A percentile compares a stretch with the other conserved stretches of the same genome.
Conservation (phyloP, 2,329 filamentous ascomycete genomes). For the Hypoxylon sp. region DNA sequence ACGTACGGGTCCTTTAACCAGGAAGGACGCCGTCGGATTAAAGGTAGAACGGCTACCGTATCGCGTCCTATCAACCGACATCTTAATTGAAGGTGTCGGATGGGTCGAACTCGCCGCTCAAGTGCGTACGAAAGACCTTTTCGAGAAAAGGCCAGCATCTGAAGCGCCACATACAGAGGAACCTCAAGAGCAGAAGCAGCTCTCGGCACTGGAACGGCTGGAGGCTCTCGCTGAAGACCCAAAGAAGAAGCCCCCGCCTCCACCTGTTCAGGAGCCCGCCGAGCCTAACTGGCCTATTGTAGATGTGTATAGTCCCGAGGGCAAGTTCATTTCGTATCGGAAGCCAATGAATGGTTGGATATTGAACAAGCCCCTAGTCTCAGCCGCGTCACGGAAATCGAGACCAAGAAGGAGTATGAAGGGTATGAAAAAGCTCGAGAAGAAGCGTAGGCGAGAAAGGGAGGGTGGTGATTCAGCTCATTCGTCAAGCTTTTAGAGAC, state of each 20-base stretch:
- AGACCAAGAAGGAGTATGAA: constrained; percentile 81
- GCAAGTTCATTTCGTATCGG: constrained; percentile 80
- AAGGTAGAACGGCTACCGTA: constrained; percentile 82
- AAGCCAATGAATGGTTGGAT: constrained; percentile 80
- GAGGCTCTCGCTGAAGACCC: constrained; percentile 44
- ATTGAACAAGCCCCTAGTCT: constrained; percentile 69
- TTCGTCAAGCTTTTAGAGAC: not conserved
- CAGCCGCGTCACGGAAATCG: constrained; percentile 63
- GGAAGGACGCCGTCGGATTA: constrained; percentile 72
- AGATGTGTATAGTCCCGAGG: constrained; percentile 88
- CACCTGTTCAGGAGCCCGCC: constrained; percentile 31
- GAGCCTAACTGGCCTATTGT: constrained; percentile 75
- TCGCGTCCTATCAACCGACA: constrained; percentile 82
- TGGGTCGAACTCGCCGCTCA: constrained; percentile 93
- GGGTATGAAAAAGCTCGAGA: constrained; percentile 68
- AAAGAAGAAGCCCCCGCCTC: constrained; percentile 37
- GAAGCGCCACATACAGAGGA: constrained; percentile 42
- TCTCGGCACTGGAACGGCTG: constrained; percentile 46
- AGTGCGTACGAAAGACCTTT: constrained; percentile 73
- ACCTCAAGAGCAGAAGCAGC: constrained; percentile 35
- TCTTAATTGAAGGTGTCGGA: constrained; percentile 91
- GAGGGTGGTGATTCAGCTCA: constrained; percentile 19
- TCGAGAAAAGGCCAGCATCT: constrained; percentile 34
- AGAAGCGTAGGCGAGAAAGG: constrained; percentile 55
- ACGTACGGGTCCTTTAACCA: constrained; percentile 80